Conservation (phyloP, 148 eudicot species). For the Cornus kousa region DNA sequence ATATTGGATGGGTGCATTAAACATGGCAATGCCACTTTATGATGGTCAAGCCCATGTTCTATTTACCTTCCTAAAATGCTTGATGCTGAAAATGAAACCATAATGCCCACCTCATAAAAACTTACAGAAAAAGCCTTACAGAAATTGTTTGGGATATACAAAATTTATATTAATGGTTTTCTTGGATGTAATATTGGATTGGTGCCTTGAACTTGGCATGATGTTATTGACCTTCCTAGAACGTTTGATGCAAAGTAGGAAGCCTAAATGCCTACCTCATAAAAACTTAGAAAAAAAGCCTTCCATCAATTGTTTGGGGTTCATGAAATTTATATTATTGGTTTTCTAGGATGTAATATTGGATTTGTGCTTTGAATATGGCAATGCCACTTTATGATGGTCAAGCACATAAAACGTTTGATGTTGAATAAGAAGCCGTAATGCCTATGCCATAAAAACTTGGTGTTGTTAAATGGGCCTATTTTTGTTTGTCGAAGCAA, state of each 20-base stretch:
- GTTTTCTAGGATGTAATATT: slow-evolving; percentile 12
- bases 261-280: too few relatives aligned
- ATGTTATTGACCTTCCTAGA: too few relatives aligned
- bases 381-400: slow-evolving; percentile 90
- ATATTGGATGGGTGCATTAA: slow-evolving; percentile 90
- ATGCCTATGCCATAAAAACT: slow-evolving; percentile 75
- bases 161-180: too few relatives aligned
- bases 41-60: slow-evolving; percentile 86
- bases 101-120: slow-evolving; percentile 76
- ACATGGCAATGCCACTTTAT: slow-evolving; percentile 89
- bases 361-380: slow-evolving; percentile 99
- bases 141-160: too few relatives aligned
- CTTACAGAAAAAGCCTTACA: too few relatives aligned
- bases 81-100: slow-evolving; percentile 55
- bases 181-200: too few relatives aligned
- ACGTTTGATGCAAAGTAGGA: too few relatives aligned
- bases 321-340: too few relatives aligned
- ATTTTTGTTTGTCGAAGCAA: too few relatives aligned
- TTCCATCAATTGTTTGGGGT: slow-evolving; percentile 94
- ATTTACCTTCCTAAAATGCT: slow-evolving; percentile 78
- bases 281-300: slow-evolving; percentile 64
- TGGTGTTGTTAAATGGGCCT: too few relatives aligned
- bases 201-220: too few relatives aligned
- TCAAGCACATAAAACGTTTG: slow-evolving; percentile 60
- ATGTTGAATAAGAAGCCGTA: slow-evolving; percentile 57